Percentiles rank a stretch among this genome's conserved stretches.
phyloP scores from a whole-genome alignment of 2,329 filamentous ascomycete genomes.

The Penicillium thymicola region DNA sequence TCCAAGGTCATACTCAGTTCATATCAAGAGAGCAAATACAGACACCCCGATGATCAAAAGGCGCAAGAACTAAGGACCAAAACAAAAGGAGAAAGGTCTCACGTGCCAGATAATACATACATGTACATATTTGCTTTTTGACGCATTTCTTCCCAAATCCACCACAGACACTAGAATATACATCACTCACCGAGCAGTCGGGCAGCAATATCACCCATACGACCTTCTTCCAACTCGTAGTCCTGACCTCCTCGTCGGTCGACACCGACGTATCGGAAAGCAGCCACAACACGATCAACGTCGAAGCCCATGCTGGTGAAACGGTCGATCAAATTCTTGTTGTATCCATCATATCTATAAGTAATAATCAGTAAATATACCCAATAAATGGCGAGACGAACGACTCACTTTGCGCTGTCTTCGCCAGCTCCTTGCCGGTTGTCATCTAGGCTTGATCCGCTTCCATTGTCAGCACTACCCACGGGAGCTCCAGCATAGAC shows the following conservation, averaged over 20 bases:
- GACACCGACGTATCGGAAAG: constrained; percentile 78
- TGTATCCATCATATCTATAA: constrained; percentile 79
- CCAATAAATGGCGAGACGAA: not conserved
- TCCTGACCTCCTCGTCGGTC: constrained; percentile 73
- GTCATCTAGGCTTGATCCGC: constrained; percentile 53
- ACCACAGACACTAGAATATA: not conserved
- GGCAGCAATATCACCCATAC: constrained; percentile 86
- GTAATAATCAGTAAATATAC: constrained; percentile 28
- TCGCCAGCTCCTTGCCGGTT: constrained; percentile 56
- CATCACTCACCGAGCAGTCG: constrained; percentile 69
- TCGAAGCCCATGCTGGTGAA: constrained; percentile 92
- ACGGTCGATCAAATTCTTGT: constrained; percentile 73
- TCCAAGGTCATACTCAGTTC: too few species aligned
- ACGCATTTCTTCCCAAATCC: not conserved
- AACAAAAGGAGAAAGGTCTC: too few species aligned
- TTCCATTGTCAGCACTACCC: constrained; percentile 52
- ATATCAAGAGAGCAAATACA: too few species aligned
- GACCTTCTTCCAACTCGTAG: constrained; percentile 83
- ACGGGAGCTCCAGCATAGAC: constrained; percentile 73
- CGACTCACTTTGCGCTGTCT: constrained; percentile 53
- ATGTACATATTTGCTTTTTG: not conserved
- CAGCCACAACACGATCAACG: constrained; percentile 77
- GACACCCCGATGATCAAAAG: too few species aligned
- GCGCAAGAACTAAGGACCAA: too few species aligned
- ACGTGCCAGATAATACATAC: too few species aligned